Base-by-base conservation (phyloP, 495 filamentous ascomycete genomes). In the Penicillium parvum region DNA sequence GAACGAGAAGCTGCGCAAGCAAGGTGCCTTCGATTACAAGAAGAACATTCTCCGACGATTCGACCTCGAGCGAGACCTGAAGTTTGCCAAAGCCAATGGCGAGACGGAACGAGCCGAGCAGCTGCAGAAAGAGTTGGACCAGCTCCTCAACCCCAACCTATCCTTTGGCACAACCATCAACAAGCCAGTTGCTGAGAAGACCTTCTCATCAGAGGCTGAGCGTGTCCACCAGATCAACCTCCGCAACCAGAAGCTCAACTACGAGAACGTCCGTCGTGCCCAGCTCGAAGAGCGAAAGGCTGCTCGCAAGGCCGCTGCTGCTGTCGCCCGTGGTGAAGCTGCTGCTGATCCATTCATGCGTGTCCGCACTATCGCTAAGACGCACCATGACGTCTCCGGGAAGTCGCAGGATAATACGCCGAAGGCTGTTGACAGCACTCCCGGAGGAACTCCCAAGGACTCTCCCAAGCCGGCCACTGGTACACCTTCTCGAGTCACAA, bases 231-330 rank as follows among this genome's bases (percentile, higher is more conserved):
- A 79, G 28, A 58, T 91, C 55, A 96, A 96, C 64, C 64, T 74
- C 3, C 78, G 81, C 50, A 92, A 92, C 67, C 84, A 89, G 33
- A 79, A 79, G 39, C 75, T 79, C 47, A 95, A 95, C 55, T 73
- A 78, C 11, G 85, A 94, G 50, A 79, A 84, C 15, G 82, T 95
- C 6, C 87, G 90, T 37, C 83, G 85, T 61, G 90, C 90, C 5
- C 86, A 95, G 61, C 66, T 92, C 16, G 79, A 79, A 47, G 91
- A 97, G 69, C 74, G 82, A 11, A 76, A 76, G 29, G 75, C 74
- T 8, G 74, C 76, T n/a, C 74, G 80, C 19, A 73, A 82, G 51
- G 75, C 72, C 8, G 61, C 78, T 15, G 73, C 71, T 9, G 78
- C 74, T 11, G 60, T 78, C 32, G 75, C 72, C 32, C 75, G 79